phyloP scores from a whole-genome alignment of 352 stramenopile genomes.

The Globisporangium emineosum region DNA sequence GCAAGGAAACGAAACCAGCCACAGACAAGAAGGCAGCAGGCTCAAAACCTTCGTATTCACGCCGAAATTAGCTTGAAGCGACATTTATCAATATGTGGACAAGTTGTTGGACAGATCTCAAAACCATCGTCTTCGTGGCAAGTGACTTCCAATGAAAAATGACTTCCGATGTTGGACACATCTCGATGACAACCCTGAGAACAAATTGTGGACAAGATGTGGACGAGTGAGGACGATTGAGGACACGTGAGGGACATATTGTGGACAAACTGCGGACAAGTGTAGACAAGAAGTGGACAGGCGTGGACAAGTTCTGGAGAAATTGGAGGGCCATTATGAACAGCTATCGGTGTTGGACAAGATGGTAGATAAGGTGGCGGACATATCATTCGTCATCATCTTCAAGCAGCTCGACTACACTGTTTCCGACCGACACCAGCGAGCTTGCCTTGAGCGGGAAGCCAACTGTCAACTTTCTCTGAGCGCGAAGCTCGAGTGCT shows the following conservation, averaged over 20 bases:
- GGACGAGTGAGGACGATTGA: neutral
- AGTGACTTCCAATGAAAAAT: neutral
- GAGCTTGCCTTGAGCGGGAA: neutral
- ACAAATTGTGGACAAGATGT: neutral
- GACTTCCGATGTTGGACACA: neutral
- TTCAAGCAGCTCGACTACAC: slow-evolving; percentile 18
- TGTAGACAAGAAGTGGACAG: no score
- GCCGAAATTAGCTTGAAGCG: slow-evolving; percentile 2
- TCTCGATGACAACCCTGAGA: neutral
- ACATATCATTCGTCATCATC: slow-evolving; percentile 19
- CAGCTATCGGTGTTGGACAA: neutral
- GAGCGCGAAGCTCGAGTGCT: neutral
- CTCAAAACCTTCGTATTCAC: neutral
- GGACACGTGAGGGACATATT: no score
- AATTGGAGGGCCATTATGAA: neutral
- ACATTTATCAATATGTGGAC: neutral
- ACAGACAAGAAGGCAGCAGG: neutral
- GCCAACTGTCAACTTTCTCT: neutral
- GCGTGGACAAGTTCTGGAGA: neutral
- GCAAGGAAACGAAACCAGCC: slow-evolving; percentile 5
- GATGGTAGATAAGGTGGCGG: neutral
- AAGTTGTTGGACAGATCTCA: neutral
- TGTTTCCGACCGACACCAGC: neutral
- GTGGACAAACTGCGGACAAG: neutral
- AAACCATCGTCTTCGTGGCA: neutral